Evolutionary conservation across 768 basidiomycete species (phyloP).

Genomic region (Russula abietina): DNA sequence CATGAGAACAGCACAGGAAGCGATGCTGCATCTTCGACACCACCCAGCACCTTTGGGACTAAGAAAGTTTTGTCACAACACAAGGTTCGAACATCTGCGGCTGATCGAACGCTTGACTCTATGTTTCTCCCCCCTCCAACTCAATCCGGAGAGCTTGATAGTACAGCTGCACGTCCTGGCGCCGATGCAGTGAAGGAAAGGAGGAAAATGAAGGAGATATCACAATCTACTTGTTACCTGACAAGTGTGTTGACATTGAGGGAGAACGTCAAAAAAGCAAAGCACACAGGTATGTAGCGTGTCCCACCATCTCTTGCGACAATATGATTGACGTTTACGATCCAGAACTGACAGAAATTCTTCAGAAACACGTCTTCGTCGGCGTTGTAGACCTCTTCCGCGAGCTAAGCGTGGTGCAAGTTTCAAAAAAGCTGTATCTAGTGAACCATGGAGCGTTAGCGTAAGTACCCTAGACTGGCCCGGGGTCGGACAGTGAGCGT

Average conservation of each 20-base stretch:
- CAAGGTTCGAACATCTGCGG: slow-evolving; percentile 85
- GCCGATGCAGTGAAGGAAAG: slow-evolving; percentile 10
- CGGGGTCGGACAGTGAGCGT: too few relatives aligned
- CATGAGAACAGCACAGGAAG: slow-evolving; percentile 5
- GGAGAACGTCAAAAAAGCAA: slow-evolving; percentile 47
- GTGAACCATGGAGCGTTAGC: slow-evolving; percentile 79
- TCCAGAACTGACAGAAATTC: slow-evolving; percentile 73
- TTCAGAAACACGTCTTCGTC: slow-evolving; percentile 86
- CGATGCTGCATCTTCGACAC: slow-evolving; percentile 5
- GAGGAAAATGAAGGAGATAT: slow-evolving; percentile 19
- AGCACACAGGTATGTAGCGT: slow-evolving; percentile 55
- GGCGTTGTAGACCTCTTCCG: slow-evolving; percentile 77
- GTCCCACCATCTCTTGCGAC: neutral
- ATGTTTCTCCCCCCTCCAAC: slow-evolving; percentile 75
- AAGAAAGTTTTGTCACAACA: slow-evolving; percentile 69
- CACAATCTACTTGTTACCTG: slow-evolving; percentile 70
- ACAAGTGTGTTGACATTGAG: slow-evolving; percentile 70
- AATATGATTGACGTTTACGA: neutral
- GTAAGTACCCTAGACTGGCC: slow-evolving; percentile 43
- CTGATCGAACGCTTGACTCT: slow-evolving; percentile 88
- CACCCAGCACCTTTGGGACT: slow-evolving; percentile 22
- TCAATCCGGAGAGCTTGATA: slow-evolving; percentile 28
- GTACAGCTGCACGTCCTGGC: neutral
- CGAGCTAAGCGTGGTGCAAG: slow-evolving; percentile 78
- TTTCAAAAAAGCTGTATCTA: slow-evolving; percentile 82